These are phyloP conservation scores for Lojkania enalia DNA, from an alignment of 2,329 filamentous ascomycete species.

Conservation along the genomic window DNA sequence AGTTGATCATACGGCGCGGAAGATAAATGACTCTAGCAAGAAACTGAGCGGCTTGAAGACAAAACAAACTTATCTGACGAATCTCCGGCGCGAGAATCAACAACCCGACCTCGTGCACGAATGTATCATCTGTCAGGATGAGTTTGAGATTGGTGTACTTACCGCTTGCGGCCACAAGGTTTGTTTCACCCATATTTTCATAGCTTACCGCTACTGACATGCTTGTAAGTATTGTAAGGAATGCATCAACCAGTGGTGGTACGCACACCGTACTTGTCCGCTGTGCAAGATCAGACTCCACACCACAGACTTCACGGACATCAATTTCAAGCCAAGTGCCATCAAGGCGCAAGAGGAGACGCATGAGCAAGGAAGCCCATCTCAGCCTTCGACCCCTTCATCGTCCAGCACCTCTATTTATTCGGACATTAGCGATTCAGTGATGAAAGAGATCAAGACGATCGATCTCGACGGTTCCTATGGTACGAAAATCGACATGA, in stretches of 20 bases:
- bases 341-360: slow-evolving; percentile 68
- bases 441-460: slow-evolving; percentile 78
- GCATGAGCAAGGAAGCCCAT: slow-evolving; percentile 18
- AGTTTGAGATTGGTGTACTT: slow-evolving; percentile 76
- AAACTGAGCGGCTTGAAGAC: slow-evolving; percentile 67
- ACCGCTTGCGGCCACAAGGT: slow-evolving; percentile 79
- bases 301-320: slow-evolving; percentile 75
- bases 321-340: slow-evolving; percentile 77
- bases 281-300: slow-evolving; percentile 75
- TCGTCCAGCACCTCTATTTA: slow-evolving; percentile 64
- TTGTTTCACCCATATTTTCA: slow-evolving; percentile 3
- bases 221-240: slow-evolving; percentile 78
- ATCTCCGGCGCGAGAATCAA: slow-evolving; percentile 64
- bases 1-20: slow-evolving; percentile 45
- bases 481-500: slow-evolving; percentile 85
- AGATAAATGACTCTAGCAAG: slow-evolving; percentile 58
- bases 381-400: slow-evolving; percentile 31
- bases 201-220: not conserved
- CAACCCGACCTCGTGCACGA: slow-evolving; percentile 61
- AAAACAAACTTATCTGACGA: slow-evolving; percentile 74
- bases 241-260: slow-evolving; percentile 81
- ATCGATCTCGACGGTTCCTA: slow-evolving; percentile 76
- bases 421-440: slow-evolving; percentile 70
- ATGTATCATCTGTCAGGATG: slow-evolving; percentile 83
- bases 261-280: slow-evolving; percentile 74